Percentiles rank a stretch among this genome's conserved stretches.
phyloP scores from a whole-genome alignment of 2,329 filamentous ascomycete species.

The Mollisia scopiformis region DNA sequence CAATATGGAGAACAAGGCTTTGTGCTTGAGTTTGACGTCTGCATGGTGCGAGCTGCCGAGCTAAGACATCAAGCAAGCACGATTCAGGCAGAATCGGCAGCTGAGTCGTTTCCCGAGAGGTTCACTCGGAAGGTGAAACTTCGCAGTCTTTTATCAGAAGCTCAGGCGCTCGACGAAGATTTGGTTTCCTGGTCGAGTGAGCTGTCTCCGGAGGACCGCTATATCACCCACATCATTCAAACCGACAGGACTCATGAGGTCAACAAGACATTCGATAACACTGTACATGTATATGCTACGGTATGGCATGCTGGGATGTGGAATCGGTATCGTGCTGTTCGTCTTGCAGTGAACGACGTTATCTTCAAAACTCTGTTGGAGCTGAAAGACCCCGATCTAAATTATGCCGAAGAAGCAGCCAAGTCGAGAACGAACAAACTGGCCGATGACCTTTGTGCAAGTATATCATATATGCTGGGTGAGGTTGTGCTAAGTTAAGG shows the following conservation, averaged over 20 bases:
- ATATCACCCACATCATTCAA: background rate
- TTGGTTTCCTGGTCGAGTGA: slow-evolving; percentile 9
- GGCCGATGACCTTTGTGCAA: slow-evolving; percentile 17
- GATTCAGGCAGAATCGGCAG: background rate
- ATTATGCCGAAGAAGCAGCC: background rate
- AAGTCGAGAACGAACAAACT: slow-evolving; percentile 1
- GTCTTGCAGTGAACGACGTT: slow-evolving; percentile 13
- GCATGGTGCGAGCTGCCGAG: slow-evolving; percentile 4
- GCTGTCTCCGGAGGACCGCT: slow-evolving; percentile 10
- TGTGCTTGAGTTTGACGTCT: slow-evolving; percentile 7
- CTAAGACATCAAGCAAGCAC: slow-evolving; percentile 5
- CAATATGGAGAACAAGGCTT: slow-evolving; percentile 6
- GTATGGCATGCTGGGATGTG: slow-evolving; percentile 17
- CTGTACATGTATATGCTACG: slow-evolving; percentile 14
- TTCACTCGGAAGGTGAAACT: background rate
- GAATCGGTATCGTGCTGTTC: slow-evolving; percentile 16
- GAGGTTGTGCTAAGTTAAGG: background rate
- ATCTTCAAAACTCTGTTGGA: slow-evolving; percentile 1
- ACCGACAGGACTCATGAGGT: background rate
- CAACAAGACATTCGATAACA: background rate
- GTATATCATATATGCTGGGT: slow-evolving; percentile 13
- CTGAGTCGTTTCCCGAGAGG: background rate
- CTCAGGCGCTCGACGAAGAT: slow-evolving; percentile 9
- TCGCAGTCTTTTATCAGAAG: background rate
- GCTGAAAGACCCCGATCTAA: background rate